phyloP scores from a whole-genome alignment of 176 grass and related monocot species.

The Ampelocalamus luodianensis region DNA sequence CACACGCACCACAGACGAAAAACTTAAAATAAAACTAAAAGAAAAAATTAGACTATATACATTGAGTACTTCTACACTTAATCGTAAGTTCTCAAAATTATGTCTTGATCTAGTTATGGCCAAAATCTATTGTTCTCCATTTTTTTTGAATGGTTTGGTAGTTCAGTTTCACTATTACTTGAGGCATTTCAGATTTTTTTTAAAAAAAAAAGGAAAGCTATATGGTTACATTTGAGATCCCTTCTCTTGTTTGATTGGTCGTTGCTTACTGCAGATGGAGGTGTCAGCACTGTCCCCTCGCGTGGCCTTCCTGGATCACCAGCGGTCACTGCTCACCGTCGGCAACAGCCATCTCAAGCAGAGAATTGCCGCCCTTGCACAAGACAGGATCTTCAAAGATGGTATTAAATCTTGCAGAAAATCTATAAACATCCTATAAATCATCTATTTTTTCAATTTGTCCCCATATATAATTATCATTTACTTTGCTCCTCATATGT shows the following conservation, averaged over 20 bases:
- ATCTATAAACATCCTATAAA: no score
- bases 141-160: not conserved
- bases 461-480: no score
- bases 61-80: not conserved
- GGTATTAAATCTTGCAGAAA: slow-evolving; percentile 43
- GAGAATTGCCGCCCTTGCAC: slow-evolving; percentile 84
- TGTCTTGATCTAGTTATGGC: not conserved
- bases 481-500: no score
- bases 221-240: not conserved
- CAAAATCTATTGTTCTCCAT: not conserved
- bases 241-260: slow-evolving; percentile 29
- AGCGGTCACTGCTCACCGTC: slow-evolving; percentile 82
- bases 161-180: not conserved
- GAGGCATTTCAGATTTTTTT: not conserved
- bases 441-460: no score
- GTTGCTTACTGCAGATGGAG: slow-evolving; percentile 62
- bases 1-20: not conserved
- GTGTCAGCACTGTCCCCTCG: slow-evolving; percentile 85
- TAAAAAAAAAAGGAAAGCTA: not conserved
- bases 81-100: not conserved
- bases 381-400: slow-evolving; percentile 98
- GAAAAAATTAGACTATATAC: not conserved
- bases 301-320: slow-evolving; percentile 96
- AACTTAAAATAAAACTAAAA: not conserved
- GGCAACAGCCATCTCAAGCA: slow-evolving; percentile 98